A percentile compares a stretch with the other conserved stretches of the same genome.
These are phyloP conservation scores for Teratosphaeria pseudoeucalypti DNA, from an alignment of 2,329 filamentous ascomycete species.

Conservation along the genomic window DNA sequence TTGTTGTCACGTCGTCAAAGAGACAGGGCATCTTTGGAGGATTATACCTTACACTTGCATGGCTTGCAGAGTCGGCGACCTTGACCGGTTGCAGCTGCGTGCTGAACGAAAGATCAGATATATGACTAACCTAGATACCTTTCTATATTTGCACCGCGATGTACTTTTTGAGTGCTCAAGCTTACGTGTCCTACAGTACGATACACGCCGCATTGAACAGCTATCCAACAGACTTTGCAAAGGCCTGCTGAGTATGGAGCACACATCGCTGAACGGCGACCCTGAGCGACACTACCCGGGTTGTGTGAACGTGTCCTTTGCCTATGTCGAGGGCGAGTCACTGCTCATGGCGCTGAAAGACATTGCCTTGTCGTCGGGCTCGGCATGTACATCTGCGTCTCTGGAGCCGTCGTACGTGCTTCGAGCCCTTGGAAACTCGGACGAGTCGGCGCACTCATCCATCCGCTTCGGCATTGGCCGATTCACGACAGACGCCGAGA, in stretches of 20 bases:
- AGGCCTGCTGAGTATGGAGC: constrained; percentile 78
- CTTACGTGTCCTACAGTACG: constrained; percentile 55
- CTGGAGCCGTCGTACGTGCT: constrained; percentile 94
- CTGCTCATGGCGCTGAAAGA: constrained; percentile 97
- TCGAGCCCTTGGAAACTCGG: constrained; percentile 85
- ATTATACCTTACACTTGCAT: constrained; percentile 84
- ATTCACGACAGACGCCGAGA: constrained; percentile 90
- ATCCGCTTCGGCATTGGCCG: constrained; percentile 96
- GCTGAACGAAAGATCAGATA: constrained; percentile 44
- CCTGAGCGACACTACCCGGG: constrained; percentile 78
- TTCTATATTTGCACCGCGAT: not conserved
- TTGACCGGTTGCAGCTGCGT: constrained; percentile 41
- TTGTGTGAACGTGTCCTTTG: constrained; percentile 96
- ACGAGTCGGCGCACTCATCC: constrained; percentile 95
- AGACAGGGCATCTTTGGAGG: constrained; percentile 34
- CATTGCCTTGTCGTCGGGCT: constrained; percentile 91
- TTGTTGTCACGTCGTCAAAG: not conserved
- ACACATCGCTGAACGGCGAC: constrained; percentile 85
- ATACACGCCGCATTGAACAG: constrained; percentile 69
- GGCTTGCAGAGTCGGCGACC: constrained; percentile 65
- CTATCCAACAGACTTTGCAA: constrained; percentile 76
- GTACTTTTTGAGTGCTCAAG: not conserved
- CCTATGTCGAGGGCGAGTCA: constrained; percentile 96
- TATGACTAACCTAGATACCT: not conserved
- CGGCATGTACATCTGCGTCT: constrained; percentile 92